Conservation (phyloP, 1,284 basidiomycete species). For the Mixia osmundae region DNA sequence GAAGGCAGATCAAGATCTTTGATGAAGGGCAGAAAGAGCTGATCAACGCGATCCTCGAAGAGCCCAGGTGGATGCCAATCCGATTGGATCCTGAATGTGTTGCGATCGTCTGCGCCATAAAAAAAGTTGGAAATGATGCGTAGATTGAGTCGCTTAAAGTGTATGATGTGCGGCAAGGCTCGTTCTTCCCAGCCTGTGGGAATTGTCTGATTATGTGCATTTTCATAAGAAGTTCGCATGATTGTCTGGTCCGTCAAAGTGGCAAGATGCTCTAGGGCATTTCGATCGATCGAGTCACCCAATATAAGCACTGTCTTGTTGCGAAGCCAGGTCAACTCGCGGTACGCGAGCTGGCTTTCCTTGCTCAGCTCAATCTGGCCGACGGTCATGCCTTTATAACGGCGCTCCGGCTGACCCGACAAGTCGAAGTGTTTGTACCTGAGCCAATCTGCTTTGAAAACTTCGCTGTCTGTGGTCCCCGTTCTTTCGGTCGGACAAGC, state of each 20-base stretch:
- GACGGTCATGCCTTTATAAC: too few species aligned
- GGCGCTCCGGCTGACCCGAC: too few species aligned
- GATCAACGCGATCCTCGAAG: constrained; percentile 15
- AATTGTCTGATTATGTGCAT: constrained; percentile 11
- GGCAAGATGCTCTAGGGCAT: constrained; percentile 15
- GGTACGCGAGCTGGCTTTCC: not conserved
- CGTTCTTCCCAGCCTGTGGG: constrained; percentile 13
- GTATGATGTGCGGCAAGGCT: constrained; percentile 12
- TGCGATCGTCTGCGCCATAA: constrained; percentile 17
- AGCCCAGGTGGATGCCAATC: constrained; percentile 18
- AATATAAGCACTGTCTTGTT: constrained; percentile 16
- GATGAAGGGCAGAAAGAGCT: constrained; percentile 15
- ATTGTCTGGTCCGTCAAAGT: constrained; percentile 12
- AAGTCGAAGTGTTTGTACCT: too few species aligned
- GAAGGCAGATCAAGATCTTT: constrained; percentile 9
- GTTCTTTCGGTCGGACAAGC: not conserved
- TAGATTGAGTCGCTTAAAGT: constrained; percentile 12
- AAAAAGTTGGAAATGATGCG: constrained; percentile 16
- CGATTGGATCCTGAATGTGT: constrained; percentile 15
- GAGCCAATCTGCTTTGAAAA: too few species aligned
- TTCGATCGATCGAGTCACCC: constrained; percentile 18
- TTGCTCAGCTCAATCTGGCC: not conserved
- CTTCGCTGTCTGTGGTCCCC: constrained; percentile 4
- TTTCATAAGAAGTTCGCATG: constrained; percentile 10
- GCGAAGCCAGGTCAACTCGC: constrained; percentile 10